phyloP scores from a whole-genome alignment of 805 yeast species.

The Saccharomycopsis sp. region DNA sequence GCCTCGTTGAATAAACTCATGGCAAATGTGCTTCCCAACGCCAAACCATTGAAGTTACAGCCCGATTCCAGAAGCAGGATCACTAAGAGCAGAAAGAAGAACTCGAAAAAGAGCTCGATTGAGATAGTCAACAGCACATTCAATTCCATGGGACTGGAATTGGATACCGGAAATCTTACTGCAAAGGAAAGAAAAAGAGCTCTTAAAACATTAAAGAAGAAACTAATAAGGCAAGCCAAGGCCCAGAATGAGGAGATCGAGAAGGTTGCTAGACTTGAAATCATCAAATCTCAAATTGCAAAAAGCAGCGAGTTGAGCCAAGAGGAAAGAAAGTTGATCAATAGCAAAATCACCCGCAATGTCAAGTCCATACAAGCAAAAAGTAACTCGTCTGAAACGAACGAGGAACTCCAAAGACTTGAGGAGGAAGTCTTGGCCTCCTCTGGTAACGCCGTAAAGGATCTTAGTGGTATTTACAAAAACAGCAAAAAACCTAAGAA shows the following conservation, averaged over 20 bases:
- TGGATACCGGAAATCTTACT: slow-evolving; percentile 10
- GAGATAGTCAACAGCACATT: slow-evolving; percentile 32
- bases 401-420: slow-evolving; percentile 36
- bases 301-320: slow-evolving; percentile 27
- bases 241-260: slow-evolving; percentile 24
- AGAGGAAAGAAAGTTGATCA: slow-evolving; percentile 31
- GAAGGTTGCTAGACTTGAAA: slow-evolving; percentile 29
- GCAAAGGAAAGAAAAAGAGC: slow-evolving; percentile 30
- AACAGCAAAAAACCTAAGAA: slow-evolving; percentile 29
- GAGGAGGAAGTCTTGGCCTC: slow-evolving; percentile 33
- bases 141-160: slow-evolving; percentile 25
- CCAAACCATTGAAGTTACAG: slow-evolving; percentile 21
- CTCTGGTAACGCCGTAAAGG: slow-evolving; percentile 31
- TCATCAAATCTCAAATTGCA: slow-evolving; percentile 30
- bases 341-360: slow-evolving; percentile 32
- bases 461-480: slow-evolving; percentile 19
- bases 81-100: slow-evolving; percentile 12
- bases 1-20: slow-evolving; percentile 38
- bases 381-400: slow-evolving; percentile 28
- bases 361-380: slow-evolving; percentile 35
- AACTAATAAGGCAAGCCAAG: slow-evolving; percentile 24
- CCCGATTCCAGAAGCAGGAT: slow-evolving; percentile 8
- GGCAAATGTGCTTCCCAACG: slow-evolving; percentile 33
- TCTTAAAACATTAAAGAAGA: slow-evolving; percentile 29
- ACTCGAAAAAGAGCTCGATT: slow-evolving; percentile 26